Evolutionary conservation across 148 eudicot species (phyloP).

Genomic region (Dianthus caryophyllus): DNA sequence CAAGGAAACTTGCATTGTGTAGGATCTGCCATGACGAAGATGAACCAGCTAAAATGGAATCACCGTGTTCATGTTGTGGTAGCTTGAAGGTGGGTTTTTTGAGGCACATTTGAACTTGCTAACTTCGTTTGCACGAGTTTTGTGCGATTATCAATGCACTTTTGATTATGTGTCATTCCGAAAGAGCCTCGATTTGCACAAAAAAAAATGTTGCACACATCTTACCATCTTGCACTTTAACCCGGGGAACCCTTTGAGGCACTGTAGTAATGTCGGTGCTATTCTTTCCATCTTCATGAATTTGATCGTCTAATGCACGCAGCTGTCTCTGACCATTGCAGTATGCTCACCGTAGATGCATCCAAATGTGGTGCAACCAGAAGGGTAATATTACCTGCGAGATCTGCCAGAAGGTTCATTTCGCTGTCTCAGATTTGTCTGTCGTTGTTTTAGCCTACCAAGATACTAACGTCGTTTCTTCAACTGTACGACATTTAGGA

Average conservation of each 20-base stretch:
- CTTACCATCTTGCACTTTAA: no score
- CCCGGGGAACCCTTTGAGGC: no score
- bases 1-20: constrained; percentile 49
- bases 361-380: constrained; percentile 86
- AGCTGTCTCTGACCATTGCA: constrained; percentile 22
- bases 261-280: no score
- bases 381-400: constrained; percentile 77
- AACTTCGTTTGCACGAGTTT: not conserved
- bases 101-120: constrained; percentile 6
- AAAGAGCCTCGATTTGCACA: no score
- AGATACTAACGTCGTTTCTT: constrained; percentile 12
- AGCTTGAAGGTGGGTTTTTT: constrained; percentile 63
- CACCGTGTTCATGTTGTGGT: constrained; percentile 79
- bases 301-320: constrained; percentile 1
- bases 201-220: no score
- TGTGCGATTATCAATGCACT: no score
- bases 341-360: constrained; percentile 83
- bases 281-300: not conserved
- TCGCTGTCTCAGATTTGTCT: not conserved
- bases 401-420: constrained; percentile 68
- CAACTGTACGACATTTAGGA: constrained; percentile 38
- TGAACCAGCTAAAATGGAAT: constrained; percentile 67
- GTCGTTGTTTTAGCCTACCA: constrained; percentile 2
- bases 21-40: constrained; percentile 90
- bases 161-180: no score